Conservation (phyloP, 805 yeast genomes). For the Nakazawaea populi region DNA sequence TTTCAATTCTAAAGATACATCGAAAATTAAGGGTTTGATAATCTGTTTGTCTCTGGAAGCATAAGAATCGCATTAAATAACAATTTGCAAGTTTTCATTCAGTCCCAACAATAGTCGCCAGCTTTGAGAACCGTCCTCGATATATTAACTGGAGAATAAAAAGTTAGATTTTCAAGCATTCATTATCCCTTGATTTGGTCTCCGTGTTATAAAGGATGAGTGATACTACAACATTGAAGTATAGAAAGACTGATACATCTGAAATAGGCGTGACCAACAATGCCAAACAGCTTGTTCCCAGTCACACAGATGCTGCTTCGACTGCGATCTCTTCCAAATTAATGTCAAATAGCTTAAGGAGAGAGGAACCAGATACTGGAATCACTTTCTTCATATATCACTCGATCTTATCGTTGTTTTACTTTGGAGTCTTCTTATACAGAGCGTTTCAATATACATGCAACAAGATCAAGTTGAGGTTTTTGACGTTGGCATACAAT, state of each 20-base stretch:
- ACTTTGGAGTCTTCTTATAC: slow-evolving; percentile 48
- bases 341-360: not conserved
- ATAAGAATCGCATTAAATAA: no score
- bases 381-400: slow-evolving; percentile 34
- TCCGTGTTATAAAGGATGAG: not conserved
- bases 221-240: not conserved
- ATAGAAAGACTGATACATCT: not conserved
- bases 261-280: not conserved
- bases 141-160: no score
- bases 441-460: slow-evolving; percentile 46
- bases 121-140: no score
- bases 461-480: slow-evolving; percentile 48
- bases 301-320: not conserved
- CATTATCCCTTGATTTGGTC: not conserved
- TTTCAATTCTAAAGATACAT: no score
- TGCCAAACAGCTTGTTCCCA: not conserved
- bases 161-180: not conserved
- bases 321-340: not conserved
- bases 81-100: no score
- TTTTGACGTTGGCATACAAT: slow-evolving; percentile 59
- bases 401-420: slow-evolving; percentile 43
- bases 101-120: no score
- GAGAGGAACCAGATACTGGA: not conserved
- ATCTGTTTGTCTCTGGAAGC: no score
- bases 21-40: no score